Conservation (phyloP, 176 grass and related monocot species). For the Olyra latifolia region DNA sequence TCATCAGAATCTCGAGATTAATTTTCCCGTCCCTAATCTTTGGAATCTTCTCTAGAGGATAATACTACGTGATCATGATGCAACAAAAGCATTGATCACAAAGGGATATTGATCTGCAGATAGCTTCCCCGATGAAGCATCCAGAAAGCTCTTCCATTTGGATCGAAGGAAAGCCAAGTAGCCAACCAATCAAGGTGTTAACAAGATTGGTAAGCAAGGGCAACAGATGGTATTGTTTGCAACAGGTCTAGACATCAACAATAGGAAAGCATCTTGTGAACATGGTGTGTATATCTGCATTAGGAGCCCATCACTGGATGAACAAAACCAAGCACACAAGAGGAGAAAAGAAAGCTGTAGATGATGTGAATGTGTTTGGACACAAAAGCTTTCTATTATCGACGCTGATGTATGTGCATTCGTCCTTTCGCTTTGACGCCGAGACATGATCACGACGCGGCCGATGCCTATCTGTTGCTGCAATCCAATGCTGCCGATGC, state of each 20-base stretch:
- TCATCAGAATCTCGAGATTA: background rate
- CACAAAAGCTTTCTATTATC: constrained; percentile 1
- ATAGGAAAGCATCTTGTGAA: background rate
- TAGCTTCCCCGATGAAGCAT: background rate
- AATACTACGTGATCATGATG: constrained; percentile 18
- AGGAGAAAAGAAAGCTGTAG: background rate
- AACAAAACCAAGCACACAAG: background rate
- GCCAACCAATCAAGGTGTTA: constrained; percentile 13
- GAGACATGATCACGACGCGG: constrained; percentile 7
- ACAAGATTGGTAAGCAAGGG: background rate
- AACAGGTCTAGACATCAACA: background rate
- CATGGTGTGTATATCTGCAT: background rate
- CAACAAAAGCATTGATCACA: background rate
- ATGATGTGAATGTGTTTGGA: constrained; percentile 23
- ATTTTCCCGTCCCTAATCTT: background rate
- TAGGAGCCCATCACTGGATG: background rate
- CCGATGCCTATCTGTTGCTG: constrained; percentile 37
- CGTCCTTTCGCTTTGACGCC: constrained; percentile 20
- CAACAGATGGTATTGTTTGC: background rate
- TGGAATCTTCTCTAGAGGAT: constrained; percentile 20
- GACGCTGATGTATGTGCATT: constrained; percentile 22
- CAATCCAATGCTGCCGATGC: constrained; percentile 13
- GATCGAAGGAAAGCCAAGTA: background rate
- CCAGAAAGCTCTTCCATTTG: constrained; percentile 1
- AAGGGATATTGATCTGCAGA: constrained; percentile 9